Conservation (phyloP, 2,329 filamentous ascomycete genomes). For the Fusarium camptoceras region DNA sequence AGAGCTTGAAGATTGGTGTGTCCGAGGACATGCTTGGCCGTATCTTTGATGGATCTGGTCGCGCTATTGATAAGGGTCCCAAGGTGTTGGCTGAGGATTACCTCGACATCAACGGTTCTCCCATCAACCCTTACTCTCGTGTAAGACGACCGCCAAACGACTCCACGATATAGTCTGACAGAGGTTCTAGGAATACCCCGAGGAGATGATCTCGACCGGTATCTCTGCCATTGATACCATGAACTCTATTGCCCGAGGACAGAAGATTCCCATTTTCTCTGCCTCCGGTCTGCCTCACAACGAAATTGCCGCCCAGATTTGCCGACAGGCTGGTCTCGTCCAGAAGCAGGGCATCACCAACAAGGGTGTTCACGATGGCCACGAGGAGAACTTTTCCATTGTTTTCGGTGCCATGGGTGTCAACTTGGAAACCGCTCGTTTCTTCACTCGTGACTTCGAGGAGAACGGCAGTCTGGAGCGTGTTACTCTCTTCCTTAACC, state of each 20-base stretch:
- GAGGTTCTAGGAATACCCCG: conserved; percentile 83
- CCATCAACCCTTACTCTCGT: conserved; percentile 97
- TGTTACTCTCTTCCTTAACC: conserved; percentile 96
- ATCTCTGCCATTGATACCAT: conserved; percentile 99
- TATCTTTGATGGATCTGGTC: conserved; percentile 97
- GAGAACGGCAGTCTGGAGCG: conserved; percentile 99
- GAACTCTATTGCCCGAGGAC: conserved; percentile 97
- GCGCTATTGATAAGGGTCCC: conserved; percentile 98
- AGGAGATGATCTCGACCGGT: conserved; percentile 99
- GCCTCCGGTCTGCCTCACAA: conserved; percentile 98
- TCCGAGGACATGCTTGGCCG: conserved; percentile 99
- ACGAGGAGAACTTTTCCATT: conserved; percentile 99
- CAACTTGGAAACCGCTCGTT: conserved; percentile 97
- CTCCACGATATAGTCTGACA: conserved; percentile 1
- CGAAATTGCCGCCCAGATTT: conserved; percentile 99
- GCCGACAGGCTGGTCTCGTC: conserved; percentile 94
- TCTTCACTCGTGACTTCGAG: conserved; percentile 98
- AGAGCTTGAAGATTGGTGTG: conserved; percentile 98
- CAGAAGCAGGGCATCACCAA: conserved; percentile 81
- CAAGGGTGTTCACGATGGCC: conserved; percentile 95
- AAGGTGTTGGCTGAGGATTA: conserved; percentile 99
- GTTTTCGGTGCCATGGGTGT: conserved; percentile 99
- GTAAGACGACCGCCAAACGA: conserved; percentile 62
- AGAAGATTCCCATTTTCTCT: conserved; percentile 99
- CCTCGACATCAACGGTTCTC: conserved; percentile 97